Evolutionary conservation across 345 rosid species (phyloP), one percentile per base, ranked within the genome.

Genomic region (Noccaea caerulescens): DNA sequence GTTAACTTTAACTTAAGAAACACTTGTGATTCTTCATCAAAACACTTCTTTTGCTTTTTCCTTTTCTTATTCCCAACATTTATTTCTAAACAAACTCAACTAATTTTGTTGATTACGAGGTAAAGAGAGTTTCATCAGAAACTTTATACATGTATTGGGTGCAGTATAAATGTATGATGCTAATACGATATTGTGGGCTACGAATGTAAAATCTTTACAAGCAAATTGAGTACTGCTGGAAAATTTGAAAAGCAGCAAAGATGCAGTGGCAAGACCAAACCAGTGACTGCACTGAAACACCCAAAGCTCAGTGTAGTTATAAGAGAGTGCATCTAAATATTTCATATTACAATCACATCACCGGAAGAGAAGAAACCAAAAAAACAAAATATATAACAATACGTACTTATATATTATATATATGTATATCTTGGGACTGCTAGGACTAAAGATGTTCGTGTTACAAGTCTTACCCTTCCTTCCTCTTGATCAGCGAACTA

Each of bases 401-500:
- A 67, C 61, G 18, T 72, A 47, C 34, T 49, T 68, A 68, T 23
- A 51, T 49, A 52, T 57, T 57, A 10, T 58, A 56, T 65, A 56
- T 16, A 11, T 58, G 8, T 52, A 60, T 67, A 58, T 36, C 51
- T 30, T 61, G 18, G 37, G 34, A 45, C 69, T 68, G 58, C 69
- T 68, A 75, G 18, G 8, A 45, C 79, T 53, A 68, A 46, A 32
- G 64, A 68, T 53, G 47, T 37, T 57, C 16, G 43, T 56, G 65
- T 65, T 36, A 55, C 3, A 72, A 36, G 23, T 32, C 66, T 50
- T 23, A 57, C 66, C 11, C 23, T 67, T 52, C 44, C 14, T 18
- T 27, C 30, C 14, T 18, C 54, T 44, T 68, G 25, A 61, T 75
- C 79, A 76, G 12, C 72, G 86, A 71, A 91, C 97, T 39, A 91